A percentile compares a stretch with the other conserved stretches of the same genome.
Evolutionary conservation across 2,329 filamentous ascomycete genomes (phyloP).

Genomic region (Gnomoniopsis smithogilvyi): DNA sequence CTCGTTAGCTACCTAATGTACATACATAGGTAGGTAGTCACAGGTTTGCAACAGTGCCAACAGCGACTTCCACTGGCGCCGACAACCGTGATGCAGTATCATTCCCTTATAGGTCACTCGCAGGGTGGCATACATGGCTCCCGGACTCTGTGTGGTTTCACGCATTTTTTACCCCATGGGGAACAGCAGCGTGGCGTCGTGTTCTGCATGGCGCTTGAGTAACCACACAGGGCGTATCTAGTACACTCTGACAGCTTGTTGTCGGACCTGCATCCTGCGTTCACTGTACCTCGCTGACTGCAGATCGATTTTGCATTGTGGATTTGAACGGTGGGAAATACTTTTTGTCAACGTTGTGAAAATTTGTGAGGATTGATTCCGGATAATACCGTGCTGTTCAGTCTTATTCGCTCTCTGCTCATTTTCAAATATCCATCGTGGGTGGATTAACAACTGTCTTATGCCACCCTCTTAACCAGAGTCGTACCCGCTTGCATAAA

Average conservation of each 20-base stretch:
- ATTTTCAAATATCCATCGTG: background rate
- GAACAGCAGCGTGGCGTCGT: background rate
- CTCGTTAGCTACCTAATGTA: too few relatives aligned
- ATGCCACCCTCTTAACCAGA: conserved; percentile 5
- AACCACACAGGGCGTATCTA: background rate
- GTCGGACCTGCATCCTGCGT: conserved; percentile 17
- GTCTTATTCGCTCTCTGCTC: background rate
- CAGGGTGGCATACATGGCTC: background rate
- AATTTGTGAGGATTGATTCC: background rate
- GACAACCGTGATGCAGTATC: background rate
- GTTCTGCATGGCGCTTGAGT: background rate
- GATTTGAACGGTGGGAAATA: background rate
- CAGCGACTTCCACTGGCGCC: too few relatives aligned
- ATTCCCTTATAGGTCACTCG: background rate
- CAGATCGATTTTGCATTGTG: background rate
- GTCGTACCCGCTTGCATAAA: conserved; percentile 12
- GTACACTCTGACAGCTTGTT: conserved; percentile 11
- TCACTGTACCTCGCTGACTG: background rate
- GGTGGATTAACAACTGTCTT: background rate
- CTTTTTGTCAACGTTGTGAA: background rate
- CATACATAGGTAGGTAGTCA: too few relatives aligned
- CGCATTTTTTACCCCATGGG: conserved; percentile 8
- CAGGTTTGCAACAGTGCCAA: too few relatives aligned
- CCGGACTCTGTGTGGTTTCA: conserved; percentile 4
- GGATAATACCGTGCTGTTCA: background rate